phyloP scores from a whole-genome alignment of 257 asterid genomes.

The Petunia axillaris region DNA sequence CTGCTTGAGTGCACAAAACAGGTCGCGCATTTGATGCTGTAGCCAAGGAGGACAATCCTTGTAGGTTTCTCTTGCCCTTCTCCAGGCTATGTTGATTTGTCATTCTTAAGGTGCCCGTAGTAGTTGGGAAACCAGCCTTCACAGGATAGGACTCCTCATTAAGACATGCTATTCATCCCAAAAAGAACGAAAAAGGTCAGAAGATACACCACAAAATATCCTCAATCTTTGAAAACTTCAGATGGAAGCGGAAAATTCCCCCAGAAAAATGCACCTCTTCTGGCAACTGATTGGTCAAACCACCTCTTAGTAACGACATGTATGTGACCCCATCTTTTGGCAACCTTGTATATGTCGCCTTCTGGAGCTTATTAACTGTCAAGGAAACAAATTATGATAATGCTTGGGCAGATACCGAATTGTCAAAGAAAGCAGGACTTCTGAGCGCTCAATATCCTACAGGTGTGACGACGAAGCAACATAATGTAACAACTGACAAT shows the following conservation, averaged over 20 bases:
- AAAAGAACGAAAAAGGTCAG: slow-evolving; percentile 39
- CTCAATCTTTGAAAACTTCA: not conserved
- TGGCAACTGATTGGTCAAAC: slow-evolving; percentile 84
- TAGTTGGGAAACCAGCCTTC: slow-evolving; percentile 55
- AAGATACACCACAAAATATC: slow-evolving; percentile 31
- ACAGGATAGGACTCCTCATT: slow-evolving; percentile 87
- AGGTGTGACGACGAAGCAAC: slow-evolving; percentile 7
- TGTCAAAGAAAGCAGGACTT: slow-evolving; percentile 20
- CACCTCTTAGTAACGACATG: slow-evolving; percentile 68
- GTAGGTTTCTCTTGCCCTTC: slow-evolving; percentile 44
- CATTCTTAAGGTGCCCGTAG: slow-evolving; percentile 49
- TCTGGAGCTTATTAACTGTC: slow-evolving; percentile 72
- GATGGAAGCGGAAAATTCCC: slow-evolving; percentile 26
- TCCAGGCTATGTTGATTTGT: slow-evolving; percentile 56
- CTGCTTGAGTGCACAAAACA: slow-evolving; percentile 46
- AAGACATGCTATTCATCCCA: slow-evolving; percentile 70
- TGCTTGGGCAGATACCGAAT: slow-evolving; percentile 20
- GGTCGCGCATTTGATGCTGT: slow-evolving; percentile 54
- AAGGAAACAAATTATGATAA: slow-evolving; percentile 49
- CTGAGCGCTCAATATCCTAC: slow-evolving; percentile 12
- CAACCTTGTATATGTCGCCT: slow-evolving; percentile 93
- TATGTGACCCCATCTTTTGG: slow-evolving; percentile 82
- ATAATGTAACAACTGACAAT: not conserved
- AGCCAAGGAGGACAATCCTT: slow-evolving; percentile 53
- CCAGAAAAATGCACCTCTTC: slow-evolving; percentile 69